Percentiles rank a stretch among this genome's conserved stretches.
Conservation (phyloP, 225 moss, liverwort and hornwort genomes). For the Straminergon stramineum region DNA sequence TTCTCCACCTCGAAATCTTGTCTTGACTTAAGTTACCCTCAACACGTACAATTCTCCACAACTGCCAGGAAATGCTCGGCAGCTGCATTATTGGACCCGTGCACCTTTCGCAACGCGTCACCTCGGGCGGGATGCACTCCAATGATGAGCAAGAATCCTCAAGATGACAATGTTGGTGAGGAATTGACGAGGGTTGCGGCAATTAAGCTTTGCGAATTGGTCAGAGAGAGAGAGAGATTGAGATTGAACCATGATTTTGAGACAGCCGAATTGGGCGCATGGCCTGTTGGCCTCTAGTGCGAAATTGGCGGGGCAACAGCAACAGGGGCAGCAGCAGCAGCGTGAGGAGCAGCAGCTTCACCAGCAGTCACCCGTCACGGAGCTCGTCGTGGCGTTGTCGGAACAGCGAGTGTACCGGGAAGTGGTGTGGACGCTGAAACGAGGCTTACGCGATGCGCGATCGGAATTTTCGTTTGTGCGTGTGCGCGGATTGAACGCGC, state of each 20-base stretch:
- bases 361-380: constrained; percentile 43
- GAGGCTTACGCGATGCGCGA: constrained; percentile 68
- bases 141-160: not conserved
- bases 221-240: not conserved
- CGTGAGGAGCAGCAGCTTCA: not conserved
- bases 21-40: not conserved
- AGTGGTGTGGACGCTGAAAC: constrained; percentile 64
- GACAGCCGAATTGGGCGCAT: constrained; percentile 38
- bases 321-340: not conserved
- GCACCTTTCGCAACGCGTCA: not conserved
- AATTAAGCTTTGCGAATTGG: not conserved
- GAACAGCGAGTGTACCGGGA: constrained; percentile 90
- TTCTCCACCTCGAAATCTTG: not conserved
- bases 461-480: constrained; percentile 91
- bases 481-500: constrained; percentile 62
- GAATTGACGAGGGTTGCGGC: not conserved
- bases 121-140: not conserved
- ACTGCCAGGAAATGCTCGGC: not conserved
- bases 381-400: constrained; percentile 72
- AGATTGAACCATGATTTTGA: constrained; percentile 14
- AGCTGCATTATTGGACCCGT: not conserved
- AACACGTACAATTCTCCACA: not conserved
- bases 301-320: not conserved
- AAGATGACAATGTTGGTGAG: not conserved
- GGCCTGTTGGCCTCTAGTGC: not conserved